phyloP scores from a whole-genome alignment of 75 land plant genomes.

The Pinus taeda region DNA sequence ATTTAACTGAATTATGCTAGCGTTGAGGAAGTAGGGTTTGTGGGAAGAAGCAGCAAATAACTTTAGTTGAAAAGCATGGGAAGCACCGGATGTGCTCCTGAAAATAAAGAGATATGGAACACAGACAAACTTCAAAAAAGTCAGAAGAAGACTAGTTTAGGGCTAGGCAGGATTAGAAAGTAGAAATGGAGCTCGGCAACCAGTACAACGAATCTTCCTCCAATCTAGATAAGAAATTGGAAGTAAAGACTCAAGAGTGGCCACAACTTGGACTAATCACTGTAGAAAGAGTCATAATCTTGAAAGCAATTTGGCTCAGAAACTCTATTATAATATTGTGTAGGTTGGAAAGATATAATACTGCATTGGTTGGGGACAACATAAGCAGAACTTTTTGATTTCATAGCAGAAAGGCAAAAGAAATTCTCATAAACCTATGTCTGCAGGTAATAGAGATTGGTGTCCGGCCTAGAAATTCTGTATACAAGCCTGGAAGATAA shows the following conservation, averaged over 20 bases:
- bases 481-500: background rate
- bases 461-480: too few species aligned
- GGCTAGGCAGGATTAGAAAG: background rate
- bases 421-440: background rate
- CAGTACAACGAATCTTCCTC: background rate
- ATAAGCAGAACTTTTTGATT: background rate
- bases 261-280: background rate
- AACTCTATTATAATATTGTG: background rate
- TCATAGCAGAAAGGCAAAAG: background rate
- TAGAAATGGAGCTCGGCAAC: background rate
- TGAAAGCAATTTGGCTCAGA: background rate
- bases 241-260: too few species aligned
- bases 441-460: background rate
- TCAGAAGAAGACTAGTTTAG: background rate
- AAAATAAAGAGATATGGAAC: background rate
- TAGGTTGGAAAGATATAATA: background rate
- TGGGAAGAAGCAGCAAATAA: background rate
- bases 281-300: background rate
- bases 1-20: background rate
- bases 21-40: background rate
- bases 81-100: too few species aligned
- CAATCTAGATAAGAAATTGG: background rate
- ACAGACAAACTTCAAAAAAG: background rate
- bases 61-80: too few species aligned
- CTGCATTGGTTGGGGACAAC: background rate